Evolutionary conservation across 257 asterid species (phyloP).

Genomic region (Lantana camara): DNA sequence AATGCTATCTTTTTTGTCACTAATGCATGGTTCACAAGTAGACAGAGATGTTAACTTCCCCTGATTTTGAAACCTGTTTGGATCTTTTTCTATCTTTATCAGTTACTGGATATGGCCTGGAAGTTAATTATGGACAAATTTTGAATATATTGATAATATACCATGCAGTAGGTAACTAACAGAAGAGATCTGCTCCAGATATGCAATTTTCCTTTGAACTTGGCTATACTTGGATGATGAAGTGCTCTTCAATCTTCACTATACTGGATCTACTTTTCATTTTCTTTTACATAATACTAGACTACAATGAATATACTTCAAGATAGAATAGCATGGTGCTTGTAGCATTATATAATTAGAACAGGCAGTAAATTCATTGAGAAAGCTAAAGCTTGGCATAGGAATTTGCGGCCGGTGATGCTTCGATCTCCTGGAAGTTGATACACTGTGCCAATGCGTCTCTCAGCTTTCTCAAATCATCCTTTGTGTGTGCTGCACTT

Average conservation of each 20-base stretch:
- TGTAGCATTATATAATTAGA: neutral
- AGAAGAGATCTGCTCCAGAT: too few relatives aligned
- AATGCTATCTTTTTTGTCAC: neutral
- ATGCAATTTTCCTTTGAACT: neutral
- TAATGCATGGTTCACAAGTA: neutral
- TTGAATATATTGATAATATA: neutral
- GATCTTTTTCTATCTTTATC: neutral
- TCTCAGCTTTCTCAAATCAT: slow-evolving; percentile 73
- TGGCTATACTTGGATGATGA: neutral
- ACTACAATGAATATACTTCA: neutral
- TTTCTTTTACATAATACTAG: too few relatives aligned
- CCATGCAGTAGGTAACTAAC: neutral
- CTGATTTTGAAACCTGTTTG: neutral
- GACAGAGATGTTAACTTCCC: neutral
- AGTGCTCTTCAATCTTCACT: neutral
- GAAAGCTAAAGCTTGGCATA: slow-evolving; percentile 48
- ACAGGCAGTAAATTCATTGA: neutral
- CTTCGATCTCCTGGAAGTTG: slow-evolving; percentile 49
- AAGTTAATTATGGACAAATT: neutral
- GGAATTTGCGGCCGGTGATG: slow-evolving; percentile 35
- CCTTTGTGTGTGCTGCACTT: slow-evolving; percentile 83
- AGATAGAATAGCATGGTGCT: neutral
- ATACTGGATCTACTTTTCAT: too few relatives aligned
- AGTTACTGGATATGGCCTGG: neutral
- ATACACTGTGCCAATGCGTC: slow-evolving; percentile 69